Conservation (phyloP, 2,329 filamentous ascomycete genomes). For the Pseudopithomyces maydicus region DNA sequence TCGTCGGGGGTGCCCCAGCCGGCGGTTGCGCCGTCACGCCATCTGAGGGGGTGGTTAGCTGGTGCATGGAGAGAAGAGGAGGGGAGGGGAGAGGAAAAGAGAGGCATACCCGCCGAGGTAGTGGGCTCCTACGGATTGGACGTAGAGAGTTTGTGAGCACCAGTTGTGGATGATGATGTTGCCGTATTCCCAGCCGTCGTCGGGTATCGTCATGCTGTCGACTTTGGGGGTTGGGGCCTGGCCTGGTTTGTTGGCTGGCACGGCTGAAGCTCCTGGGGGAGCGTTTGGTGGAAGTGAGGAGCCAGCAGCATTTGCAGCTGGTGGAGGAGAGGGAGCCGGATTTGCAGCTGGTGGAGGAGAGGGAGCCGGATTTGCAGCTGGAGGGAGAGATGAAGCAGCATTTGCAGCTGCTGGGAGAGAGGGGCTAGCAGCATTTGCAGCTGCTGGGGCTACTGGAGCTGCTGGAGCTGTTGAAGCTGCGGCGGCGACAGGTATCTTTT, state of each 20-base stretch:
- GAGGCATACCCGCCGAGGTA: conserved; percentile 1
- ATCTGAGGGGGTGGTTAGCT: not conserved
- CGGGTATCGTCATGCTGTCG: not conserved
- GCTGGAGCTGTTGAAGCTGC: too few relatives aligned
- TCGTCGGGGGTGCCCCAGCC: conserved; percentile 8
- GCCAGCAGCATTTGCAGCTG: not conserved
- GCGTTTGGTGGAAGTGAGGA: not conserved
- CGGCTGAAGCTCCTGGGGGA: not conserved
- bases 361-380: too few relatives aligned
- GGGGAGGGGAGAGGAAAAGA: too few relatives aligned
- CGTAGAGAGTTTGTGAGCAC: conserved; percentile 6
- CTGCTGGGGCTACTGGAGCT: too few relatives aligned
- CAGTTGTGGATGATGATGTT: conserved; percentile 15
- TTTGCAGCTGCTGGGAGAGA: too few relatives aligned
- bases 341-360: too few relatives aligned
- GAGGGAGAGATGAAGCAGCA: too few relatives aligned
- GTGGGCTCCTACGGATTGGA: conserved; percentile 12
- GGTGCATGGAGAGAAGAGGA: not conserved
- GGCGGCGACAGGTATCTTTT: too few relatives aligned
- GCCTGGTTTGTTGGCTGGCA: not conserved
- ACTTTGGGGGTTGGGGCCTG: not conserved
- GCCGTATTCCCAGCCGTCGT: conserved; percentile 7
- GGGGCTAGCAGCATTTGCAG: too few relatives aligned
- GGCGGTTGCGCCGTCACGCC: not conserved
- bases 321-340: not conserved